phyloP scores from a whole-genome alignment of 345 rosid species.

The Laguncularia racemosa region DNA sequence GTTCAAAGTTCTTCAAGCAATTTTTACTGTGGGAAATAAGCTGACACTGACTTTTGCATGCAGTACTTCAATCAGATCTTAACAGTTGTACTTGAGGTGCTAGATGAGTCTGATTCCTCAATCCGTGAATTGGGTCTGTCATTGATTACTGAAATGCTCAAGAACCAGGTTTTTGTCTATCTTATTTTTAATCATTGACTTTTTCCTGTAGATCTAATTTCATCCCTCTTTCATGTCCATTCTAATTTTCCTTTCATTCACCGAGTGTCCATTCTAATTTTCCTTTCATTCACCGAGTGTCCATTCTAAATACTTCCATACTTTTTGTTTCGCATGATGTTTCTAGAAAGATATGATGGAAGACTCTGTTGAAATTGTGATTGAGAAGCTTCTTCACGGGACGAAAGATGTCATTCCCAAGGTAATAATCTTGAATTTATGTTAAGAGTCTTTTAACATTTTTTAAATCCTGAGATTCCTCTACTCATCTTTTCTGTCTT shows the following conservation, averaged over 20 bases:
- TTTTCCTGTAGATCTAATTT: too few relatives aligned
- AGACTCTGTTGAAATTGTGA: conserved; percentile 88
- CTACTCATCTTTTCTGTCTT: conserved; percentile 4
- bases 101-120: conserved; percentile 67
- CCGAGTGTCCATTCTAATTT: too few relatives aligned
- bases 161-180: conserved; percentile 56
- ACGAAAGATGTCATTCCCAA: conserved; percentile 65
- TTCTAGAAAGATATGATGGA: conserved; percentile 80
- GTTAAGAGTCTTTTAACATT: conserved; percentile 5
- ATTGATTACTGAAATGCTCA: conserved; percentile 78
- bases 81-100: conserved; percentile 90
- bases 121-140: conserved; percentile 71
- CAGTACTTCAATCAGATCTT: conserved; percentile 98
- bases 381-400: conserved; percentile 86
- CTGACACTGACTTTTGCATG: conserved; percentile 11
- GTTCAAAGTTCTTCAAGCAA: too few relatives aligned
- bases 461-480: conserved; percentile 9
- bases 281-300: too few relatives aligned
- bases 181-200: too few relatives aligned
- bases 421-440: conserved; percentile 22
- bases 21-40: background rate
- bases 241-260: background rate
- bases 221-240: background rate
- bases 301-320: too few relatives aligned
- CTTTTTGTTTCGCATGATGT: conserved; percentile 6